Base-by-base conservation (phyloP, 371 early-diverging fungal genomes). In the Mortierella sp. region DNA sequence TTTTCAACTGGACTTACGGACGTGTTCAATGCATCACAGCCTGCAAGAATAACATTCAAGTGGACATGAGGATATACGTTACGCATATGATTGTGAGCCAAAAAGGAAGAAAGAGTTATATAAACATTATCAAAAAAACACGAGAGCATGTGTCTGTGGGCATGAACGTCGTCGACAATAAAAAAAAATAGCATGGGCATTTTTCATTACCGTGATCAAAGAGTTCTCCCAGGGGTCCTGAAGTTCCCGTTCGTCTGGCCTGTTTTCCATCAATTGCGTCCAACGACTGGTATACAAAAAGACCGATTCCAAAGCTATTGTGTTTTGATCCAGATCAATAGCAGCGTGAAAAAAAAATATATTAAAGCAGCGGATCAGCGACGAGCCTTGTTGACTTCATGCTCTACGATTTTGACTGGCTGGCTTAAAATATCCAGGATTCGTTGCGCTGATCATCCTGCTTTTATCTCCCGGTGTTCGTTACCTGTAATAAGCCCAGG, bases 261-360 rank as follows among this genome's bases (percentile, higher is more conserved):
- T 99, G 99, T 81, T 96, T 96, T 41, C 99, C 99, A 79, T 99
- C 99, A 54, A 99, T 93, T 70, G 94, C 95, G 82, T 99, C 99
- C 70, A 97, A 92, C 1, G 97, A 95, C 51, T 94, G 95, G 80
- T 98, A 99, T 12, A 97, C 80, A 90, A 95, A 98, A 49, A 99
- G 79, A 30, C 94, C 94, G 27, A 92, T 58, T n/a, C 92, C 95
- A 82, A 91, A 95, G 64, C 91, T 92, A 43, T n/a, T 12, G 56
- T 27, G 26, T 12, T 32, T 30, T 39, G 24, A 32, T 19, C 28
- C 48, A 42, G 34, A 44, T 50, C 49, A 37, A 37, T 8, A 8
- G 14, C 21, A 54, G 34, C 52, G 30, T 57, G 27, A 39, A 37
- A 49, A 46, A 72, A 49, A 60, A 32, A 43, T n/a, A n/a, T n/a